Percentiles rank a stretch among this genome's conserved stretches.
These are phyloP conservation scores for Plantago coronopus DNA, from an alignment of 305 asterid species.

Conservation along the genomic window DNA sequence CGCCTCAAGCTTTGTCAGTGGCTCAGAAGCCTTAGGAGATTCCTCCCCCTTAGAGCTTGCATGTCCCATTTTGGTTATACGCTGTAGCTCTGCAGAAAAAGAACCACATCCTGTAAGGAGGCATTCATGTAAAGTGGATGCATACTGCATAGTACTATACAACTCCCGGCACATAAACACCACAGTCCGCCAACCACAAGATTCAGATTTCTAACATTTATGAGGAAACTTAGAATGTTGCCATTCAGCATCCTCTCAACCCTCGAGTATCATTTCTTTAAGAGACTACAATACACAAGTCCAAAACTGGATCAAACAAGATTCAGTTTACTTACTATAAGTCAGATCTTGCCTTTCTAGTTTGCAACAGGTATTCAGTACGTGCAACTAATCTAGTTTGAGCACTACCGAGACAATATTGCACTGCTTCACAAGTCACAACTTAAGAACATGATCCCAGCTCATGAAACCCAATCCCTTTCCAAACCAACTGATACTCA, in stretches of 20 bases:
- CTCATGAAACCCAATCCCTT: too few relatives aligned
- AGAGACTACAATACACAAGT: too few relatives aligned
- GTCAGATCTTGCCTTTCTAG: too few relatives aligned
- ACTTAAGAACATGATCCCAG: too few relatives aligned
- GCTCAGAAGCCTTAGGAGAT: slow-evolving; percentile 38
- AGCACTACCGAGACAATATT: too few relatives aligned
- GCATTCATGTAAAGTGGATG: background rate
- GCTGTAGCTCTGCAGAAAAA: slow-evolving; percentile 17
- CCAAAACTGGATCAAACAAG: background rate
- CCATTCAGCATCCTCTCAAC: background rate
- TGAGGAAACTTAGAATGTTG: background rate
- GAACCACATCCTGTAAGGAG: background rate
- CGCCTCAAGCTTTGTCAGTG: slow-evolving; percentile 67
- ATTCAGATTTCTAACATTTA: background rate
- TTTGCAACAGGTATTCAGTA: too few relatives aligned
- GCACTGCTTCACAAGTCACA: too few relatives aligned
- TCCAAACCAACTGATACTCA: too few relatives aligned
- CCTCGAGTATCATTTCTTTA: background rate
- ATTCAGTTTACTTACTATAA: background rate
- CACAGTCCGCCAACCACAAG: background rate
- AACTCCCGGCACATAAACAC: background rate
- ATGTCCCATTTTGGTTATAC: slow-evolving; percentile 55
- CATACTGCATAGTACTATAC: too few relatives aligned
- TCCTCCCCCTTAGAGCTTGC: slow-evolving; percentile 45
- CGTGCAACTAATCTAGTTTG: too few relatives aligned